Evolutionary conservation across 2,329 filamentous ascomycete species (phyloP).

Genomic region (Zymoseptoria pseudotritici): DNA sequence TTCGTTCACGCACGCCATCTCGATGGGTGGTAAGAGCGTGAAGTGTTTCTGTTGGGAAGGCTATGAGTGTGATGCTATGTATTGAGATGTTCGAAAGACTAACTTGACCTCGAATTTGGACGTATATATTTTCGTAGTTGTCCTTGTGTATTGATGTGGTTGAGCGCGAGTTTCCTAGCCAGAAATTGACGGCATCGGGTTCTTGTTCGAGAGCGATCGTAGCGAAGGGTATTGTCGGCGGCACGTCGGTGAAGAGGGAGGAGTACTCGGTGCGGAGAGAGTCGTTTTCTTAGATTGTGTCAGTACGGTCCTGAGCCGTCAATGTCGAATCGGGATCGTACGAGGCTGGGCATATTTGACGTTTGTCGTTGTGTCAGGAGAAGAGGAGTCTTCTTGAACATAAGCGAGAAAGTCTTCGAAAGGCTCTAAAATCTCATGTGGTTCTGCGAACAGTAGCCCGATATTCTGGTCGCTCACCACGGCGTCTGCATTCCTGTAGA

Average conservation of each 20-base stretch:
- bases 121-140: constrained; percentile 80
- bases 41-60: constrained; percentile 54
- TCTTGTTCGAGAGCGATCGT: constrained; percentile 58
- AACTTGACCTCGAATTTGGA: constrained; percentile 57
- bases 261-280: constrained; percentile 69
- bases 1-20: constrained; percentile 63
- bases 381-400: constrained; percentile 43
- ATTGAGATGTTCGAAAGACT: constrained; percentile 6
- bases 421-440: constrained; percentile 56
- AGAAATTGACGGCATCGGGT: constrained; percentile 74
- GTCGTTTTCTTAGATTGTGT: constrained; percentile 58
- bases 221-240: constrained; percentile 60
- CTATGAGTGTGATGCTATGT: no score
- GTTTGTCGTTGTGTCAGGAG: constrained; percentile 8
- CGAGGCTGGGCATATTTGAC: constrained; percentile 70
- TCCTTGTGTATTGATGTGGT: constrained; percentile 71
- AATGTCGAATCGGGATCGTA: constrained; percentile 32
- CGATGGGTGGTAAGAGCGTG: constrained; percentile 63
- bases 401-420: constrained; percentile 58
- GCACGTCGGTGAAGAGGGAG: constrained; percentile 55
- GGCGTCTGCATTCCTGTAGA: constrained; percentile 48
- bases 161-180: constrained; percentile 67
- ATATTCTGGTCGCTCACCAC: constrained; percentile 58
- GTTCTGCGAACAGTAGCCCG: constrained; percentile 56
- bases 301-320: background rate